These are phyloP conservation scores for Cytospora piceae DNA, from an alignment of 2,329 filamentous ascomycete genomes.

Conservation along the genomic window DNA sequence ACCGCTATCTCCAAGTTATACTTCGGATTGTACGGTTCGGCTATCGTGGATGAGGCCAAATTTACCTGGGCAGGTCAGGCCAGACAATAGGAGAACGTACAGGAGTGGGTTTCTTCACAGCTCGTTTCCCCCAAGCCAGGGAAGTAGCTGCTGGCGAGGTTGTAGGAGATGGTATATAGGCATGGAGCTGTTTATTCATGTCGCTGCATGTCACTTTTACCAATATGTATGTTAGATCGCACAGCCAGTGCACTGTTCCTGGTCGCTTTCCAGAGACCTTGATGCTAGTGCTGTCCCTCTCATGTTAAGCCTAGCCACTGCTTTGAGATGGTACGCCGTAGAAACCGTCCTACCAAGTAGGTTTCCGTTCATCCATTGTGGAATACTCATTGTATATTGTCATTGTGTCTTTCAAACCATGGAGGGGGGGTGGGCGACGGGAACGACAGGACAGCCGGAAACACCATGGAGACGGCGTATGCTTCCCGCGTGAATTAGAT, in stretches of 20 bases:
- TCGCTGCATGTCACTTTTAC: neutral
- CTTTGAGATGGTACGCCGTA: neutral
- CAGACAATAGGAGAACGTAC: slow-evolving; percentile 5
- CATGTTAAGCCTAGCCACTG: neutral
- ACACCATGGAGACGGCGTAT: neutral
- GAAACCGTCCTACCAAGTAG: neutral
- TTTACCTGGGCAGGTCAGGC: neutral
- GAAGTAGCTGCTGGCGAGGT: neutral
- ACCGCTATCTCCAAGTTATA: slow-evolving; percentile 1
- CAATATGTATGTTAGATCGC: slow-evolving; percentile 3
- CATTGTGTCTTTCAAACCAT: neutral
- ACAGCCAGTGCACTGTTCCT: slow-evolving; percentile 9
- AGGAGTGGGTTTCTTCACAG: neutral
- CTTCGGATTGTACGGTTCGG: slow-evolving; percentile 8
- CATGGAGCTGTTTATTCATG: neutral
- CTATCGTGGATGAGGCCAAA: slow-evolving; percentile 2
- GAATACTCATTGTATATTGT: neutral
- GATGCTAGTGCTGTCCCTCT: neutral
- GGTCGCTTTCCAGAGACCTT: slow-evolving; percentile 5
- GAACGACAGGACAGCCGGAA: neutral
- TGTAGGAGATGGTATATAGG: neutral
- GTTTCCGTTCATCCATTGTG: neutral
- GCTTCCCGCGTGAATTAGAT: neutral
- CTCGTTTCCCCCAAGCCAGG: neutral
- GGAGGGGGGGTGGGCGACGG: neutral